Conservation (phyloP, 129 eudicot species). For the Deinandra increscens region DNA sequence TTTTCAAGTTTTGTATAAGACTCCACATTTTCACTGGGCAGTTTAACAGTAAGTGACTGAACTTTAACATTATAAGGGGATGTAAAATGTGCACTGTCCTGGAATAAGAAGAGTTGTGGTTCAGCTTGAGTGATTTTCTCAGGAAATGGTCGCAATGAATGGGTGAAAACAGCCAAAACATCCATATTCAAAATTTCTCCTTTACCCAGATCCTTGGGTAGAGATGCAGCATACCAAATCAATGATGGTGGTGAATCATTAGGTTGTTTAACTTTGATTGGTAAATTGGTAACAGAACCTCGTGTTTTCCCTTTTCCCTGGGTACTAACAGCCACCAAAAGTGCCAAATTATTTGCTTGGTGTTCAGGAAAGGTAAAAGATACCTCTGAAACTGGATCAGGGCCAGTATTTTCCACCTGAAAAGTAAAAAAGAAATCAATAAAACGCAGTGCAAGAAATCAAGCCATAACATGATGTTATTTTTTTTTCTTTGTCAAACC, state of each 20-base stretch:
- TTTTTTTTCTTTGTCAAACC: background rate
- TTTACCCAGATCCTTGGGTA: constrained; percentile 59
- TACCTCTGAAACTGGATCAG: constrained; percentile 61
- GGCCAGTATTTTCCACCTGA: constrained; percentile 77
- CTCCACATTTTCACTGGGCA: constrained; percentile 75
- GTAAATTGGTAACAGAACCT: constrained; percentile 44
- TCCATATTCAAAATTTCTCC: constrained; percentile 69
- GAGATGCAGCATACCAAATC: constrained; percentile 58
- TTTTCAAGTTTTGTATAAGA: constrained; percentile 77
- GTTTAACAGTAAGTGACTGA: constrained; percentile 64
- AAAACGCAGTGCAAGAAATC: background rate
- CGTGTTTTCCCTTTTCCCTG: constrained; percentile 71
- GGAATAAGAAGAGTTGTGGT: constrained; percentile 66
- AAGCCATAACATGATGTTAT: constrained; percentile 5
- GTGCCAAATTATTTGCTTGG: constrained; percentile 62
- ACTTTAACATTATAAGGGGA: constrained; percentile 71
- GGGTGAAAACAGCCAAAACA: constrained; percentile 63
- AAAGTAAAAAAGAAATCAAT: background rate
- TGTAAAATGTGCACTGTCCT: constrained; percentile 74
- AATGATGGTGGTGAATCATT: constrained; percentile 62
- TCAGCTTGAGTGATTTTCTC: constrained; percentile 88
- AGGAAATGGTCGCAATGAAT: constrained; percentile 67
- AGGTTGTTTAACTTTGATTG: constrained; percentile 46
- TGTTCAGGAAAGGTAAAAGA: constrained; percentile 70
- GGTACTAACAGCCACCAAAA: constrained; percentile 38